A percentile compares a stretch with the other conserved stretches of the same genome.
Conservation (phyloP, 257 asterid species). For the Solanum arcanum region DNA sequence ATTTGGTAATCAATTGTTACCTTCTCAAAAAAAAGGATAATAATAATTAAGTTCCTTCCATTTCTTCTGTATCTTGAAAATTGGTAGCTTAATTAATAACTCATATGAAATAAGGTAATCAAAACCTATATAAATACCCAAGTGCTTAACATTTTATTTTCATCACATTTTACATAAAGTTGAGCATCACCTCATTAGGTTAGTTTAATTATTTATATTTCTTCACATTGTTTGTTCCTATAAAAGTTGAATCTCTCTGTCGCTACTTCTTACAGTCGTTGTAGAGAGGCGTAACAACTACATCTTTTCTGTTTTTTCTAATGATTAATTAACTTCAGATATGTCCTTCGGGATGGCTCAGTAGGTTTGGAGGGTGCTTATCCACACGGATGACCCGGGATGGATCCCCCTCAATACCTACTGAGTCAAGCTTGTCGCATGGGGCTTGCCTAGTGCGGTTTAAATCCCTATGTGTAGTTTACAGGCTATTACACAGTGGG, state of each 20-base stretch:
- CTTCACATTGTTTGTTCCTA: neutral
- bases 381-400: too few relatives aligned
- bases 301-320: neutral
- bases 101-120: neutral
- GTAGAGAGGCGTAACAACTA: neutral
- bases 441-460: too few relatives aligned
- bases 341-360: too few relatives aligned
- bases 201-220: neutral
- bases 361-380: too few relatives aligned
- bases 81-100: neutral
- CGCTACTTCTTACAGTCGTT: neutral
- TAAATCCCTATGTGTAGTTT: accelerated
- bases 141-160: neutral
- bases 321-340: neutral
- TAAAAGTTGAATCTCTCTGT: neutral
- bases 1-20: neutral
- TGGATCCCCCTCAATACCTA: too few relatives aligned
- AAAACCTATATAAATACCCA: neutral
- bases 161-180: neutral
- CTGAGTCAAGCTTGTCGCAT: too few relatives aligned
- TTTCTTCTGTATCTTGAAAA: neutral
- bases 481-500: too few relatives aligned
- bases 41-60: neutral
- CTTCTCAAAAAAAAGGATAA: neutral
- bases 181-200: neutral